A percentile compares a stretch with the other conserved stretches of the same genome.
phyloP scores from a whole-genome alignment of 345 rosid species.

The Eucalyptus cloeziana region DNA sequence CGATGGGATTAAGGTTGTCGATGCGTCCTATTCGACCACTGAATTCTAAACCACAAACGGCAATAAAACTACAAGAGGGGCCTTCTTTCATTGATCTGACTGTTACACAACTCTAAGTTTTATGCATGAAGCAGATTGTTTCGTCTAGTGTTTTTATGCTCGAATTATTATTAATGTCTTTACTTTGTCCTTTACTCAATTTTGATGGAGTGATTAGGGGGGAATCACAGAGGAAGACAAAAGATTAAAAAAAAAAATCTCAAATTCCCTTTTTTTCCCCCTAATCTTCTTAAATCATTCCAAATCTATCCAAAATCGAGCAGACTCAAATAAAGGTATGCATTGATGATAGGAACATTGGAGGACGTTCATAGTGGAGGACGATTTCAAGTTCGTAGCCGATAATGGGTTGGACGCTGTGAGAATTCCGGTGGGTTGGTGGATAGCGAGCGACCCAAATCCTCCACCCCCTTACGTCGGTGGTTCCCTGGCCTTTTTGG shows the following conservation, averaged over 20 bases:
- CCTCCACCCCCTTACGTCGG: conserved; percentile 54
- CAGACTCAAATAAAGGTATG: neutral
- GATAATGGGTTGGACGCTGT: conserved; percentile 31
- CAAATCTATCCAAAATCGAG: neutral
- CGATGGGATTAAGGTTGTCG: neutral
- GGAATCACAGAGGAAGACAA: neutral
- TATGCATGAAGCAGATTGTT: neutral
- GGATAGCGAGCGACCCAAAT: conserved; percentile 47
- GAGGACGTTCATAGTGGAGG: conserved; percentile 43
- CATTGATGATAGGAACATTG: conserved; percentile 33
- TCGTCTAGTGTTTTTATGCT: neutral
- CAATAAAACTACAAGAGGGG: neutral
- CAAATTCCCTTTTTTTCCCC: neutral
- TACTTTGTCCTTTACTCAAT: neutral
- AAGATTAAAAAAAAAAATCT: neutral
- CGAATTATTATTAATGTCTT: neutral
- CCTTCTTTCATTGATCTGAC: neutral
- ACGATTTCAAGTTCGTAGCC: conserved; percentile 45
- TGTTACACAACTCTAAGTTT: neutral
- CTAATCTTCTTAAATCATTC: neutral
- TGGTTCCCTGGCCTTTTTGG: conserved; percentile 39
- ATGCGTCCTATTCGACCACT: neutral
- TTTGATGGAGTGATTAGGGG: neutral
- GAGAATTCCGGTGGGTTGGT: conserved; percentile 64
- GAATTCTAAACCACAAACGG: neutral